A percentile compares a stretch with the other conserved stretches of the same genome.
These are phyloP conservation scores for Stephanodiscus triporus DNA, from an alignment of 108 stramenopile genomes.

Conservation along the genomic window DNA sequence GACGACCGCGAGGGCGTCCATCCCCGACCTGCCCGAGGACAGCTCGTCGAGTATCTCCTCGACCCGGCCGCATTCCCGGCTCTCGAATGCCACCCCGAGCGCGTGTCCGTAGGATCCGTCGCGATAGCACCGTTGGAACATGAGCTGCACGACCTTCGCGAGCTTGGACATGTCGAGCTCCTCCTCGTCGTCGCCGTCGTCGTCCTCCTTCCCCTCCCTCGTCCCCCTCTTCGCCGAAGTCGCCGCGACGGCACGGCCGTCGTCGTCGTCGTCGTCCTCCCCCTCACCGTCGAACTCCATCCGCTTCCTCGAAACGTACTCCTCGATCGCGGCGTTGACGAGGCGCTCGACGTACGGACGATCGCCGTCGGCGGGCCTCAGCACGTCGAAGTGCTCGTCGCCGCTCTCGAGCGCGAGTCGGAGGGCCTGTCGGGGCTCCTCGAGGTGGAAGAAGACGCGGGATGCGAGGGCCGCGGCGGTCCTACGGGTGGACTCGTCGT, in stretches of 20 bases:
- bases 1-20: neutral
- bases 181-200: constrained; percentile 36
- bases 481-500: constrained; percentile 56
- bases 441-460: constrained; percentile 96
- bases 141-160: constrained; percentile 85
- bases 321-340: constrained; percentile 80
- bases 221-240: constrained; percentile 23
- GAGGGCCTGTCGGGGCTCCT: constrained; percentile 96
- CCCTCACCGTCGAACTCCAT: constrained; percentile 43
- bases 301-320: constrained; percentile 52
- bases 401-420: constrained; percentile 89
- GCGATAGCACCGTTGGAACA: constrained; percentile 92
- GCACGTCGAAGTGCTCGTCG: constrained; percentile 79
- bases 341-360: constrained; percentile 76
- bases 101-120: constrained; percentile 91
- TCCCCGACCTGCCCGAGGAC: neutral
- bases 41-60: constrained; percentile 47
- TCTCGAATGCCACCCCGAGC: constrained; percentile 96
- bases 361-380: constrained; percentile 31
- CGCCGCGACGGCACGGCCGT: too few species aligned
- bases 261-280: constrained; percentile 33
- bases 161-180: constrained; percentile 87
- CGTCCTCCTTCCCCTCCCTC: constrained; percentile 10
- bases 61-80: constrained; percentile 63
- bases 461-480: constrained; percentile 93